Base-by-base conservation (phyloP, 2,329 filamentous ascomycete species). In the Pseudogymnoascus sp. region DNA sequence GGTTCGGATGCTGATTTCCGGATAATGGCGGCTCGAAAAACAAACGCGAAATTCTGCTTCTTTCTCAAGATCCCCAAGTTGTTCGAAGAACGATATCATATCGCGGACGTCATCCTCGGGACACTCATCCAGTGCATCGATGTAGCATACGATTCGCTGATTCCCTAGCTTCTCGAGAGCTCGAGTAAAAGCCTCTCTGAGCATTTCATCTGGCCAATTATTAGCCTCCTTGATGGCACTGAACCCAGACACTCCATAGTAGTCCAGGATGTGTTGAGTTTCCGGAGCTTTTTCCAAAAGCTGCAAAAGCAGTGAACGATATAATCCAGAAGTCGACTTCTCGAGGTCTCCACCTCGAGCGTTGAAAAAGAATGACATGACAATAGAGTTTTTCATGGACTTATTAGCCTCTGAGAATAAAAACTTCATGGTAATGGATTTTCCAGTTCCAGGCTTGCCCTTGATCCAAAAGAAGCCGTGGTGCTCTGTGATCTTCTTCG, bases 81-180 rank as follows among this genome's bases (percentile, higher is more conserved):
- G 44, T 61, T 73, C 65, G 16, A 76, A 70, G 50, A 68, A 70
- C 1, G 66, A 44, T 5, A 74, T 65, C 71, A 76, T 73, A 13
- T 73, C 70, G 37, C 67, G 71, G 1, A 74, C 66, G 11, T 74
- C 50, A 4, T 67, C 53, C 53, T 78, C 75, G 5, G 75, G 67
- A 66, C 77, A 79, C 66, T 80, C 78, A 64, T 80, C 77, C 4
- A 80, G 73, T 4, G 79, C 78, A 68, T 80, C 79, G 37, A 80
- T 71, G 61, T 79, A 75, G 62, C 73, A 76, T 0, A 67, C 70
- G 2, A 79, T 50, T 0, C 63, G 64, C 14, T 62, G 65, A 5
- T 64, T 7, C 5, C 66, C 67, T 8, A 78, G 67, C 0, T 63
- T 53, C 14, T 60, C 16, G 14, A 75, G 62, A 3, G 70, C 71